Conservation (phyloP, 1,284 basidiomycete species). For the Fereydounia khargensis region DNA sequence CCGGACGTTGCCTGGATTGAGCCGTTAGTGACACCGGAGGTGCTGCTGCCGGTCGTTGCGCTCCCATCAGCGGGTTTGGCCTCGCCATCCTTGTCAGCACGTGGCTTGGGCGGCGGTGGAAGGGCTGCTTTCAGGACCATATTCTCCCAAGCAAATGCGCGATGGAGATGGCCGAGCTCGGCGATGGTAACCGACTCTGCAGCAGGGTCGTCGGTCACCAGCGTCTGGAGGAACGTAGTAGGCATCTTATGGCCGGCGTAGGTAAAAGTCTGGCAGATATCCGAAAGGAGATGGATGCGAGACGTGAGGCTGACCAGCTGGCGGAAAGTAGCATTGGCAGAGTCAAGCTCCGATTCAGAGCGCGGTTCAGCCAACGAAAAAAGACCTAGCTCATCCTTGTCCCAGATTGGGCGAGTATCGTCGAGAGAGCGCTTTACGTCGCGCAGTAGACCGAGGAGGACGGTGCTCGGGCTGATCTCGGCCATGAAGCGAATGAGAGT, state of each 20-base stretch:
- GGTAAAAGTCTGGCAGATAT: constrained; percentile 81
- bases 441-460: constrained; percentile 70
- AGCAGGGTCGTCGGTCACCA: constrained; percentile 10
- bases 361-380: constrained; percentile 22
- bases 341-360: constrained; percentile 58
- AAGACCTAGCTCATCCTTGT: constrained; percentile 5
- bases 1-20: too few species aligned
- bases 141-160: constrained; percentile 82
- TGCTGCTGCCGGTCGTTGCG: background rate
- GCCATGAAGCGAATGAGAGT: constrained; percentile 84
- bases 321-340: constrained; percentile 71
- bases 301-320: constrained; percentile 75
- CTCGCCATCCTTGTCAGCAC: constrained; percentile 8
- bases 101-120: constrained; percentile 9
- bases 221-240: constrained; percentile 68
- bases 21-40: too few species aligned
- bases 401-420: constrained; percentile 73
- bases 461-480: constrained; percentile 76
- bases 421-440: constrained; percentile 72
- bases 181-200: constrained; percentile 67
- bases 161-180: constrained; percentile 77
- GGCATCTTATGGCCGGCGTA: constrained; percentile 74
- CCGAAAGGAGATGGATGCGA: constrained; percentile 77
- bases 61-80: background rate
- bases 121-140: constrained; percentile 67